Conservation (phyloP, 164 flowering plant species). For the grape (Vitis vinifera) region ASM3070453v1 NC_081818.1:1196001-1196500, state of each 20-base stretch:
- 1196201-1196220: background rate
- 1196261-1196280: conserved; percentile 72
- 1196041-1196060: background rate
- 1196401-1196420: conserved; percentile 68
- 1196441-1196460: background rate
- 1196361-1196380: conserved; percentile 80
- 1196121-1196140: background rate
- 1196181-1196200: background rate
- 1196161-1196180: background rate
- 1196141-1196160: background rate
- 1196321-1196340: conserved; percentile 83
- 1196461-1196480: background rate
- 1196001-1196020: background rate
- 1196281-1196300: conserved; percentile 94
- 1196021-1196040: background rate
- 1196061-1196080: background rate
- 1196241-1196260: conserved; percentile 82
- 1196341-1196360: conserved; percentile 96
- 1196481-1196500: background rate
- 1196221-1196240: conserved; percentile 22
- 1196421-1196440: conserved; percentile 3
- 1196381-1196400: conserved; percentile 87
- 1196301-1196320: conserved; percentile 87
- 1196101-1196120: background rate
- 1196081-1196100: background rate